Base-by-base conservation (phyloP, 2,329 filamentous ascomycete species). In the Arthroderma sp. region DNA sequence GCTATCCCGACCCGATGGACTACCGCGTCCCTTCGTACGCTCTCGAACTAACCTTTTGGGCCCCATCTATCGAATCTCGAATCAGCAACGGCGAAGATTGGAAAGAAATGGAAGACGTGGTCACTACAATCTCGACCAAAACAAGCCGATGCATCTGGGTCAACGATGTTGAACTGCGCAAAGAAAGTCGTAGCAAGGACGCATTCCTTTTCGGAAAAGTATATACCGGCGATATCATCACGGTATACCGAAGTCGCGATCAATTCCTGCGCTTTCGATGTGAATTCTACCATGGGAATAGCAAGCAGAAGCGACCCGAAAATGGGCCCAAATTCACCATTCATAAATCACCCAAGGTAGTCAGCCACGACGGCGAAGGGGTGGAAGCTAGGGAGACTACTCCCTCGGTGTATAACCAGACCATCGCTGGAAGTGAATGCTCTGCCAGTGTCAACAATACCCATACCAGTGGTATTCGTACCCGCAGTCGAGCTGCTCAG, bases 1-100 rank as follows among this genome's bases (percentile, higher is more conserved):
- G 80, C 2, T 85, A 87, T 55, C 63, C 73, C 1, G 68, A 80
- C 40, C 66, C 62, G 29, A 65, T 67, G 27, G 85, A 95, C 52
- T 73, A 70, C 2, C 80, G 80, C 10, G 77, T 96, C 32, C 85
- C 88, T 1, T 89, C 89, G 57, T 80, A 81, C 50, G 86, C 85
- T 0, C 78, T 94, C 53, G 81, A 84, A 55, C 68, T 95, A 33
- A 70, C 85, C 31, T 76, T 91, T 29, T 86, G 82, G 73, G 79
- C 76, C 45, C 73, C 79, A 0, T 76, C 75, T 7, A 80, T 81
- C 47, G 81, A 85, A 46, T 70, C 74, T 5, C 68, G 68, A 40
- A 71, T 69, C 40, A 71, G 75, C 22, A 68, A 68, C 32, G 73
- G 73, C 42, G 76, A 74, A 56, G 70, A 73, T 46, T 79, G 71